A percentile compares a stretch with the other conserved stretches of the same genome.
These are phyloP conservation scores for Pyrenochaeta sp. DNA, from an alignment of 2,329 filamentous ascomycete genomes.

Conservation along the genomic window DNA sequence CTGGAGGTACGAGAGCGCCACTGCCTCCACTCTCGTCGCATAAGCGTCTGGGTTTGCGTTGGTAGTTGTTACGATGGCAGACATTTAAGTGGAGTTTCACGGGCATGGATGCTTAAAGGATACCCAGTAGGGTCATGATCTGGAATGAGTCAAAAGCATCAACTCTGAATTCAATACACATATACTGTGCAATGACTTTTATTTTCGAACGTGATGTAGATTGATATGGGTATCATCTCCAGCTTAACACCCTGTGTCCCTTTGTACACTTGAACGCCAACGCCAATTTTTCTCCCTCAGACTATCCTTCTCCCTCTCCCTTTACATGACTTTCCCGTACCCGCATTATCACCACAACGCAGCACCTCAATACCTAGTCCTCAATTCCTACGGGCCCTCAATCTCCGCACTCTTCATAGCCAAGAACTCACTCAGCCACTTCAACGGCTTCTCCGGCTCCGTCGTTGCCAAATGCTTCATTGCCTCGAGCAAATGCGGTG, in stretches of 20 bases:
- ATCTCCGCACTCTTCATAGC: conserved; percentile 57
- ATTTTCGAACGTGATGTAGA: conserved; percentile 14
- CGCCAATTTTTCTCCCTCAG: too few relatives aligned
- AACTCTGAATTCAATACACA: conserved; percentile 33
- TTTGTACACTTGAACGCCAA: conserved; percentile 14
- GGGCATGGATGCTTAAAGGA: conserved; percentile 46
- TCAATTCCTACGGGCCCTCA: conserved; percentile 44
- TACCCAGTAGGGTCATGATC: conserved; percentile 44
- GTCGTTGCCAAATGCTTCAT: conserved; percentile 60
- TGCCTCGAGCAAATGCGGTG: conserved; percentile 59
- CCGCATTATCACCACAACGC: not conserved
- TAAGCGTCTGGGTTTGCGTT: conserved; percentile 45
- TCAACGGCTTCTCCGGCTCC: conserved; percentile 60
- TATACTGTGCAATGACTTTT: conserved; percentile 17
- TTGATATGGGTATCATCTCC: conserved; percentile 29
- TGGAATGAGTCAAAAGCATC: conserved; percentile 50
- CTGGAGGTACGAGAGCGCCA: conserved; percentile 99
- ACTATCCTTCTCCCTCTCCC: too few relatives aligned
- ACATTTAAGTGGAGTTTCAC: conserved; percentile 46
- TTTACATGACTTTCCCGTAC: not conserved
- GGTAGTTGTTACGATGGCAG: conserved; percentile 30
- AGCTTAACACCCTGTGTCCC: conserved; percentile 1
- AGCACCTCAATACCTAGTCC: not conserved
- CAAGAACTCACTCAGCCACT: conserved; percentile 58
- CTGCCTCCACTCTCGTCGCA: conserved; percentile 65